Base-by-base conservation (phyloP, 208 protist species). In the Trichomonas vaginalis region DNA sequence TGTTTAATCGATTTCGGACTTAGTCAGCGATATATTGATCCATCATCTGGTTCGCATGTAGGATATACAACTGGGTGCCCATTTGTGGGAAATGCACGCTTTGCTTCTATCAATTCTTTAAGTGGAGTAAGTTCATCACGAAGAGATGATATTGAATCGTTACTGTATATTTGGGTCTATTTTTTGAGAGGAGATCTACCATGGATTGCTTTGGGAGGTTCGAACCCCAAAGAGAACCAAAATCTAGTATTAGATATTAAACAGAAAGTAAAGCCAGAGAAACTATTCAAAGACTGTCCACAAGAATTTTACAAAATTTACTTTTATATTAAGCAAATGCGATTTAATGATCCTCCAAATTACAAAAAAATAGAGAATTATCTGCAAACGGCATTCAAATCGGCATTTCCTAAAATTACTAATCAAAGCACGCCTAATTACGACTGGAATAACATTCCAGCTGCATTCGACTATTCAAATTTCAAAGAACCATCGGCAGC, bases 51-150 rank as follows among this genome's bases (percentile, higher is more conserved):
- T 96, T 96, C 98, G 96, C 99, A 99, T 97, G 99, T 99, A 86
- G 98, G 99, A 10, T 99, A 99, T 97, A 98, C 98, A 95, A 61
- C 96, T 39, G 80, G 96, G 49, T 96, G 96, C 35, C 42, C 70
- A 21, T 80, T 96, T 10, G 96, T 96, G 0, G 99, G 99, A 51
- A 99, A 99, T 47, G 99, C 99, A 10, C 97, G 99, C 47, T 99
- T 99, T 97, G 99, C 99, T 80, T 98, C 97, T 70, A 99, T 99
- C 96, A 99, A 99, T 98, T 99, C 99, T 37, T 99, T 99, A 97
- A 96, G 99, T 42, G 99, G 99, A 83, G 99, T 99, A 70, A 99
- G 99, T 97, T 98, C 99, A 96, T 97, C 96, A 8, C 42, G 96
- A 46, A 12, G 96, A n/a, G 96, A 97, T 88, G 96, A 97, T 87